phyloP scores from a whole-genome alignment of 1,139 yeast species.

The Kodamaea fungicola region DNA sequence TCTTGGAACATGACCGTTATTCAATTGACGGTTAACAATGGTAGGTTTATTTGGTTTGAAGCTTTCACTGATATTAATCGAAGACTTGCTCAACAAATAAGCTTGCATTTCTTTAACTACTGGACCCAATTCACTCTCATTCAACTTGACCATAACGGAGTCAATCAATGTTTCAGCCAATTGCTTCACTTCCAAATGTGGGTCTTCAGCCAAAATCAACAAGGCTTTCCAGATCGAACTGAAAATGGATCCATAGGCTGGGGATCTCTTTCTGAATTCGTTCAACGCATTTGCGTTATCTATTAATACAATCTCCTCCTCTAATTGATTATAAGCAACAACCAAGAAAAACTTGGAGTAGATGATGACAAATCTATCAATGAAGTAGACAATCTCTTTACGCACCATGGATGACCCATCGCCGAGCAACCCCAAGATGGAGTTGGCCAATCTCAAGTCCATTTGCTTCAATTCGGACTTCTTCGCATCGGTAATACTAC shows the following conservation, averaged over 20 bases:
- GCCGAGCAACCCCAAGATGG: conserved; percentile 50
- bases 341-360: conserved; percentile 77
- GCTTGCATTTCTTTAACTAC: conserved; percentile 64
- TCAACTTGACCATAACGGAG: conserved; percentile 61
- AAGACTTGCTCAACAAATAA: conserved; percentile 52
- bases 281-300: conserved; percentile 59
- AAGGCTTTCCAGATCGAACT: conserved; percentile 86
- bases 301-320: conserved; percentile 70
- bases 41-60: conserved; percentile 33
- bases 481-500: conserved; percentile 16
- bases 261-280: conserved; percentile 58
- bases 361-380: conserved; percentile 68
- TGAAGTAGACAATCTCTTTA: conserved; percentile 75
- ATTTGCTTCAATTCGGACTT: conserved; percentile 52
- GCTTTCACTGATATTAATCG: conserved; percentile 39
- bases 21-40: conserved; percentile 27
- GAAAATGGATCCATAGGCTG: conserved; percentile 84
- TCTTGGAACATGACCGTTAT: conserved; percentile 15
- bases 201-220: conserved; percentile 80
- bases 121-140: conserved; percentile 64
- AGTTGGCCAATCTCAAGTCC: conserved; percentile 50
- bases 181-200: conserved; percentile 76
- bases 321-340: conserved; percentile 82
- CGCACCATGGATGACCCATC: conserved; percentile 92
- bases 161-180: conserved; percentile 77